Evolutionary conservation across 768 basidiomycete genomes (phyloP).

Genomic region (Boletus rubroflammeus): DNA sequence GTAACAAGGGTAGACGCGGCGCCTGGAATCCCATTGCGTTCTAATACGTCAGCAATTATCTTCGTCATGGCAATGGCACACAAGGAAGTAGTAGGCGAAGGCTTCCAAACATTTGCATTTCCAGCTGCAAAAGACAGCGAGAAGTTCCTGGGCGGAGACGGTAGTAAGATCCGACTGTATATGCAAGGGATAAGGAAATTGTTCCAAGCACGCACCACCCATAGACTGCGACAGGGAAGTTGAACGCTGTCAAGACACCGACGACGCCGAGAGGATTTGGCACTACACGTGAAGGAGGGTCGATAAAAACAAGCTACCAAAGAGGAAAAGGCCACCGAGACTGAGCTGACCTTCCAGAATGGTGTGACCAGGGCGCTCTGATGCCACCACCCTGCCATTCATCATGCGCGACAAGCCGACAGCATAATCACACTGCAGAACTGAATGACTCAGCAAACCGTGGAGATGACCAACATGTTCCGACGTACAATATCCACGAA

Average conservation of each 20-base stretch:
- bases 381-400: slow-evolving; percentile 84
- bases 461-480: background rate
- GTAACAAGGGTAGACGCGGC: slow-evolving; percentile 80
- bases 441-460: slow-evolving; percentile 7
- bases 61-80: slow-evolving; percentile 89
- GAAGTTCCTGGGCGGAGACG: slow-evolving; percentile 66
- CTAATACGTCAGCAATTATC: slow-evolving; percentile 77
- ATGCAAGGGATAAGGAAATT: background rate
- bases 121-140: slow-evolving; percentile 85
- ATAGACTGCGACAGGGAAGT: slow-evolving; percentile 93
- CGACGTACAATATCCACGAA: slow-evolving; percentile 85
- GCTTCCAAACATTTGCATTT: slow-evolving; percentile 95
- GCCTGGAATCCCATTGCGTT: slow-evolving; percentile 78
- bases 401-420: slow-evolving; percentile 91
- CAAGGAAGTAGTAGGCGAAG: slow-evolving; percentile 82
- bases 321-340: background rate
- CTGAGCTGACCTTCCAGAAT: slow-evolving; percentile 72
- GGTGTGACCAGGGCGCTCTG: slow-evolving; percentile 86
- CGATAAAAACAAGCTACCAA: background rate
- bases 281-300: slow-evolving; percentile 44
- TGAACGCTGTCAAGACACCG: slow-evolving; percentile 86
- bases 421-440: slow-evolving; percentile 83
- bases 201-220: slow-evolving; percentile 59
- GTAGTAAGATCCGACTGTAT: slow-evolving; percentile 7
- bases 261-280: slow-evolving; percentile 84